Evolutionary conservation across 2,329 filamentous ascomycete species (phyloP).

Genomic region (Byssochlamys sp.): DNA sequence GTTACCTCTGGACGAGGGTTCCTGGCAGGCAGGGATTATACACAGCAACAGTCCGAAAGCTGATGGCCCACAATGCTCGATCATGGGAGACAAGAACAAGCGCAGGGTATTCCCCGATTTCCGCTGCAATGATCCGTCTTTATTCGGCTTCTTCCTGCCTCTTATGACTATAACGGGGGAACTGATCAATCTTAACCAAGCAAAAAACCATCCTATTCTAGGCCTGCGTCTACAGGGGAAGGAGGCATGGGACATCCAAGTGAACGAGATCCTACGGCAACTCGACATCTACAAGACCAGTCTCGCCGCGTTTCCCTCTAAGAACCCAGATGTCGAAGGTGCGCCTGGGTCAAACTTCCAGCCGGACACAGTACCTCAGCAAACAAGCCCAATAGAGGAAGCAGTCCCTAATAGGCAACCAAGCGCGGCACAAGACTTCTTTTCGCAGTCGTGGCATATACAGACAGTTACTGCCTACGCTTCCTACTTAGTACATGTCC

Average conservation of each 20-base stretch:
- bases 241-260: slow-evolving; percentile 70
- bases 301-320: slow-evolving; percentile 51
- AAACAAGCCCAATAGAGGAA: slow-evolving; percentile 22
- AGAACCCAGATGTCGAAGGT: neutral
- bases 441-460: slow-evolving; percentile 72
- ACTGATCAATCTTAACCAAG: slow-evolving; percentile 82
- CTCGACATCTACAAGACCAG: slow-evolving; percentile 69
- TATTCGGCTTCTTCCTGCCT: slow-evolving; percentile 85
- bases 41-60: slow-evolving; percentile 45
- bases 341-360: neutral
- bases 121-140: slow-evolving; percentile 26
- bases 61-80: slow-evolving; percentile 68
- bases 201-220: slow-evolving; percentile 76
- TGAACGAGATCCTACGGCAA: slow-evolving; percentile 67
- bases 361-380: slow-evolving; percentile 37
- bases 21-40: slow-evolving; percentile 79
- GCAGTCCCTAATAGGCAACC: slow-evolving; percentile 41
- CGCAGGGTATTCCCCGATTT: neutral
- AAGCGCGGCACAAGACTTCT: slow-evolving; percentile 63
- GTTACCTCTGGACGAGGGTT: slow-evolving; percentile 76
- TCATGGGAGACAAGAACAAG: slow-evolving; percentile 62
- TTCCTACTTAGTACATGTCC: slow-evolving; percentile 86
- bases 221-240: slow-evolving; percentile 63
- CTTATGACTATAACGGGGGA: slow-evolving; percentile 88
- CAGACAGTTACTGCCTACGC: slow-evolving; percentile 81